These are phyloP conservation scores for Stephania japonica DNA, from an alignment of 164 flowering plant species.

Conservation along the genomic window DNA sequence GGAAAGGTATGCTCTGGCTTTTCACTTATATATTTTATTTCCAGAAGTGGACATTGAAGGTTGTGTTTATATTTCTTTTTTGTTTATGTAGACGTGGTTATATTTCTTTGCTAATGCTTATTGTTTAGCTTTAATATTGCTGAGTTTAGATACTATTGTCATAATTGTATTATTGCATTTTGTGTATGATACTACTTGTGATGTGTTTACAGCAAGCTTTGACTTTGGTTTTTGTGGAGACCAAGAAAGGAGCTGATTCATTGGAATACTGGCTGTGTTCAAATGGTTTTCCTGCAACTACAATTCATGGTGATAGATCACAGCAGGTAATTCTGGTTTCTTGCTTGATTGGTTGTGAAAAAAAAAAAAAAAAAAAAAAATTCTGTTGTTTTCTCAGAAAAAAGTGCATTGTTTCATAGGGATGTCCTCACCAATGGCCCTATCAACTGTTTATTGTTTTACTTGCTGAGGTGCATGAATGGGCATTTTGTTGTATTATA, in stretches of 20 bases:
- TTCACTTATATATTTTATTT: not conserved
- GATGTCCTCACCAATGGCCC: not conserved
- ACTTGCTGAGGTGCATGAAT: not conserved
- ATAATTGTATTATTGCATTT: not conserved
- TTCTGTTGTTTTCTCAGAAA: too few species aligned
- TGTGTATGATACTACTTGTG: not conserved
- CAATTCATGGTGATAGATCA: constrained; percentile 58
- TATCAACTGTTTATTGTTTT: not conserved
- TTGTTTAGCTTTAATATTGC: not conserved
- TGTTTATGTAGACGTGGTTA: too few species aligned
- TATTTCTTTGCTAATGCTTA: constrained; percentile 1
- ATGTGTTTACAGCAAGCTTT: constrained; percentile 45
- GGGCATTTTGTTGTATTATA: not conserved
- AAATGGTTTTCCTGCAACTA: constrained; percentile 57
- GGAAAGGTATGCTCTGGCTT: constrained; percentile 45
- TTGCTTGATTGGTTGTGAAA: not conserved
- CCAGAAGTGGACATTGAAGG: not conserved
- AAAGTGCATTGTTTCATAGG: not conserved
- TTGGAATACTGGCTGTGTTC: constrained; percentile 50
- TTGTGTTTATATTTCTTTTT: constrained; percentile 1
- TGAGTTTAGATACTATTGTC: not conserved
- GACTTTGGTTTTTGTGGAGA: constrained; percentile 58
- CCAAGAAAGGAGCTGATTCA: constrained; percentile 58
- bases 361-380: not conserved
- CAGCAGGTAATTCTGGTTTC: constrained; percentile 31